Base-by-base conservation (phyloP, 163 green algal species). In the Scenedesmus sp. region DNA sequence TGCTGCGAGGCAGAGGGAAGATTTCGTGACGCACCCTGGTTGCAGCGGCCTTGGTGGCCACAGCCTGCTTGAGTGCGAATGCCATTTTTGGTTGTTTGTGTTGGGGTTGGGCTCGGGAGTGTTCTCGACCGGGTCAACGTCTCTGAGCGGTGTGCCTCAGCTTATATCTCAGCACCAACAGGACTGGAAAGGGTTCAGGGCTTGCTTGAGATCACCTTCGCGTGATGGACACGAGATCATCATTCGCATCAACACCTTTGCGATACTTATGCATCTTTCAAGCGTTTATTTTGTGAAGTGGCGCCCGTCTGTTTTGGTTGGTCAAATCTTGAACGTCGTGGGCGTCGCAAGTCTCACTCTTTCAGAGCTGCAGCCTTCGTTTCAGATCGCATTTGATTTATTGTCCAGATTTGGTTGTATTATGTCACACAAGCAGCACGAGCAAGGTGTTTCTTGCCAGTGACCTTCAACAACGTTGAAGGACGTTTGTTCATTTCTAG, bases 191-290 rank as follows among this genome's bases (percentile, higher is more conserved):
- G 64, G 62, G 74, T 82, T 64, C 26, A 64, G 73, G 16, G 62
- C 26, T 59, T 20, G 26, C 55, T 9, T 7, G 23, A 64, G 64
- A 88, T 77, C 83, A 64, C 83, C 54, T 55, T 10, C 2, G 3
- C 8, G 83, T 88, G 83, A 88, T 88, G 57, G 54, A 77, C n/a
- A 16, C 46, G n/a, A 88, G 83, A 88, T 88, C 67, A 88, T 23
- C n/a, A 56, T 54, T 60, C 77, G 60, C 13, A 12, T 62, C 23
- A 3, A 23, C 57, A 59, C 57, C 2, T 6, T 23, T 26, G 76
- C 76, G n/a, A 1, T 88, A 62, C 16, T 82, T 34, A 34, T 82
- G 64, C 64, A 56, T 4, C 2, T 6, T 26, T 5, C 18, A 26
- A 76, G 66, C 0, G 4, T 0, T 8, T 34, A 4, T 9, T 34